Base-by-base conservation (phyloP, 2,329 filamentous ascomycete species). In the Cladophialophora immunda region DNA sequence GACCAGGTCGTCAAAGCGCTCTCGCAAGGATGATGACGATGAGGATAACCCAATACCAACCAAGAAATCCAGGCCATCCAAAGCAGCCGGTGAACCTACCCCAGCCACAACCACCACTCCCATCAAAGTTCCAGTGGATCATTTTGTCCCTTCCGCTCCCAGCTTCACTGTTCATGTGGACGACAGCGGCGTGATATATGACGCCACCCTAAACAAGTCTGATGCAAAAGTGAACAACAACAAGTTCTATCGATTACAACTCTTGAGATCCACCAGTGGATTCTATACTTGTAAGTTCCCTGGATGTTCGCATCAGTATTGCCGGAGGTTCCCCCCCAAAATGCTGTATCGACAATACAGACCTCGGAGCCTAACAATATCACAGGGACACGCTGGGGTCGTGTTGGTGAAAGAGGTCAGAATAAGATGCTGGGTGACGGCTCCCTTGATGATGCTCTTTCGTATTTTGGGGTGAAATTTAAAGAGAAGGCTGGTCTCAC, bases 181-280 rank as follows among this genome's bases (percentile, higher is more conserved):
- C 67, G 78, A 85, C 0, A 78, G 85, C 45, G 87, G 88, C 22
- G 79, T 90, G 63, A 92, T 94, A 56, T 94, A 87, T 76, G 92
- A 96, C 75, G 92, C 91, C 0, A 89, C 90, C 0, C 81, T 96
- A 54, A 95, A 94, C 72, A 90, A 94, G 76, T 91, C 92, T 11
- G 91, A 93, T 71, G 82, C 91, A 0, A 80, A 82, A 0, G 78
- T 84, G 55, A 72, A 72, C 61, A 68, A 68, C 56, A 72, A 72
- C 67, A 72, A 75, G 52, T 93, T 92, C 77, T 93, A 92, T 74
- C 86, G 87, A 50, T 75, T 91, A 22, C 90, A 92, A 81, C 84
- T 70, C 72, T 86, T 77, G 68, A 68, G 78, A 9, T 67, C 65
- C 2, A 76, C 77, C 2, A 66, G 77, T 3, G 68, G 62, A 8